Base-by-base conservation (phyloP, 78 protist genomes). In the Dictyostelium brefeldianum region DNA sequence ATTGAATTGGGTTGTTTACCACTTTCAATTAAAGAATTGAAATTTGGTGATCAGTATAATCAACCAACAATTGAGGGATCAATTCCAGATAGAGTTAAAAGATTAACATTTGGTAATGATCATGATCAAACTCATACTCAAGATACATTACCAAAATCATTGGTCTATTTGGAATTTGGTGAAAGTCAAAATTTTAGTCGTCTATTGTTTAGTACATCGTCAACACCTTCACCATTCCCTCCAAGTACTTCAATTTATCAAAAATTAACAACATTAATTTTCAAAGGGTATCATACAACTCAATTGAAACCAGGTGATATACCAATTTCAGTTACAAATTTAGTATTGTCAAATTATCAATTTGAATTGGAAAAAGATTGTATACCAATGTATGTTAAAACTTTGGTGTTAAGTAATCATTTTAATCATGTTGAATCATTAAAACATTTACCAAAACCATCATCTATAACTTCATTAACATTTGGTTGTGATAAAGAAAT, bases 41-140 rank as follows among this genome's bases (percentile, higher is more conserved):
- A 12, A 5, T 78, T 78, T 53, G 83, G 83, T 3, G 12, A n/a
- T 50, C 62, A 78, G 17, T 78, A 36, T 27, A 78, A 78, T 51
- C 83, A 78, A 78, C 81, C 81, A 12, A 7, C 48, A 18, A 36
- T 36, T 15, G 22, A 69, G 18, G 77, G 77, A 15, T 25, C 77
- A 15, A 29, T 69, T 12, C 77, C 77, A 5, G 48, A 69, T 18
- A 36, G 29, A 36, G 31, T 69, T 36, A 69, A 69, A n/a, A 69
- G 27, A 25, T 62, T 62, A 17, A 31, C 27, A 9, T 62, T 62
- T 36, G n/a, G 43, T 11, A 25, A 25, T 25, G 70, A 62, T 11
- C 70, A 62, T 25, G 70, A 62, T 25, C 70, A 62, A 25, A 25
- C 27, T 10, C 70, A 62, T 62, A 25, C 70, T 9, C 70, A 62